A percentile compares a stretch with the other conserved stretches of the same genome.
These are phyloP conservation scores for Vaccinium vitisidaea DNA, from an alignment of 148 eudicot species.

Conservation along the genomic window DNA sequence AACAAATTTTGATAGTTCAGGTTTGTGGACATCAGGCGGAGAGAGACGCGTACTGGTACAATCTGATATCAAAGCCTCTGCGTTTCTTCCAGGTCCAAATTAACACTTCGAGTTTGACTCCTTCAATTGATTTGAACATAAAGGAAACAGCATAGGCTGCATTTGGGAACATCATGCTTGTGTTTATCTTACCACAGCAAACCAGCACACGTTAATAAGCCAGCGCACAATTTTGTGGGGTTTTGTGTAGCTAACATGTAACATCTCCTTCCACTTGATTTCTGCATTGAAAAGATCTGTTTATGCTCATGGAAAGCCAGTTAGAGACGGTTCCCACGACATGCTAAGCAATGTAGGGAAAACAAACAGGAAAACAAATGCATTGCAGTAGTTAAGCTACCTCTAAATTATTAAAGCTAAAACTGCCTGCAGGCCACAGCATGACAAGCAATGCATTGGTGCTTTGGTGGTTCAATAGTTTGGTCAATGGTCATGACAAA, in stretches of 20 bases:
- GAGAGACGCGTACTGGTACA: slow-evolving; percentile 47
- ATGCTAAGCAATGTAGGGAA: background rate
- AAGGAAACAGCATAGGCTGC: slow-evolving; percentile 48
- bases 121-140: slow-evolving; percentile 36
- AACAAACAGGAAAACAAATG: background rate
- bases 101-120: slow-evolving; percentile 20
- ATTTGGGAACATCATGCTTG: slow-evolving; percentile 36
- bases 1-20: slow-evolving; percentile 44
- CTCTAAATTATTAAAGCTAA: background rate
- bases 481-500: background rate
- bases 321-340: background rate
- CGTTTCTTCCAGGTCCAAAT: slow-evolving; percentile 25
- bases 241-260: slow-evolving; percentile 52
- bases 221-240: slow-evolving; percentile 44
- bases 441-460: background rate
- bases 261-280: slow-evolving; percentile 59
- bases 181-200: slow-evolving; percentile 39
- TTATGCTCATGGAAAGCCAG: background rate
- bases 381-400: background rate
- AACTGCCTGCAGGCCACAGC: background rate
- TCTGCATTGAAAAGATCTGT: slow-evolving; percentile 68
- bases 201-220: slow-evolving; percentile 46
- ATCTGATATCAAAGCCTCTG: slow-evolving; percentile 25
- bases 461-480: background rate
- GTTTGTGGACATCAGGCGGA: slow-evolving; percentile 54